Evolutionary conservation across 768 basidiomycete genomes (phyloP).

Genomic region (Termitomyces sp.): DNA sequence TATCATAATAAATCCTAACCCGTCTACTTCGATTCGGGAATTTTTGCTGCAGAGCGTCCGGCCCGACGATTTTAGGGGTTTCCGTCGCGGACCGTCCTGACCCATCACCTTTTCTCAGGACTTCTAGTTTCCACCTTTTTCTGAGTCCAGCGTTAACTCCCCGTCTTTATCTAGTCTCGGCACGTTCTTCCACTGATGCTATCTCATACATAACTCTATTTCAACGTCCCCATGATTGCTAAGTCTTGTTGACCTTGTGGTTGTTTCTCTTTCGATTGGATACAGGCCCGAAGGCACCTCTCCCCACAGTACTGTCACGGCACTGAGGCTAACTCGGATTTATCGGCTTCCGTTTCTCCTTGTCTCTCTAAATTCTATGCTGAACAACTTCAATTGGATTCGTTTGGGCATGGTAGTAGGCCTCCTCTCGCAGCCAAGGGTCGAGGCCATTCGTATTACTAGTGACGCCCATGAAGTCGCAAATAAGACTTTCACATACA

Average conservation of each 20-base stretch:
- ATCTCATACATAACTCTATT: neutral
- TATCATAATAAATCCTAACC: neutral
- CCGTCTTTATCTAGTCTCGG: neutral
- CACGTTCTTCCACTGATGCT: neutral
- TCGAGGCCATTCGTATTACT: constrained; percentile 9
- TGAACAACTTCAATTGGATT: neutral
- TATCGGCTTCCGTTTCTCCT: neutral
- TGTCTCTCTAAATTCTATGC: neutral
- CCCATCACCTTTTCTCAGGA: too few species aligned
- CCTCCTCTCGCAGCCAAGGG: neutral
- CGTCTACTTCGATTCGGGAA: too few species aligned
- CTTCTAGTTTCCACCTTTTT: neutral
- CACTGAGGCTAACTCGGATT: neutral
- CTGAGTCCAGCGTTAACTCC: neutral
- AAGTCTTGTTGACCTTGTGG: neutral
- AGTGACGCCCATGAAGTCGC: constrained; percentile 1
- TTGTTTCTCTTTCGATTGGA: too few species aligned
- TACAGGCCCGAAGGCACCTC: too few species aligned
- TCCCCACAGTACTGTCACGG: too few species aligned
- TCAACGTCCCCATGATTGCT: neutral
- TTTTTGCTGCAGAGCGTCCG: too few species aligned
- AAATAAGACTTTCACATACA: constrained; percentile 9
- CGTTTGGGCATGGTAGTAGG: neutral
- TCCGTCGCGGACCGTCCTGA: neutral
- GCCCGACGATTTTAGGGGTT: too few species aligned